Evolutionary conservation across 192 early-diverging fungal genomes (phyloP).

Genomic region (Funneliformis mosseae): DNA sequence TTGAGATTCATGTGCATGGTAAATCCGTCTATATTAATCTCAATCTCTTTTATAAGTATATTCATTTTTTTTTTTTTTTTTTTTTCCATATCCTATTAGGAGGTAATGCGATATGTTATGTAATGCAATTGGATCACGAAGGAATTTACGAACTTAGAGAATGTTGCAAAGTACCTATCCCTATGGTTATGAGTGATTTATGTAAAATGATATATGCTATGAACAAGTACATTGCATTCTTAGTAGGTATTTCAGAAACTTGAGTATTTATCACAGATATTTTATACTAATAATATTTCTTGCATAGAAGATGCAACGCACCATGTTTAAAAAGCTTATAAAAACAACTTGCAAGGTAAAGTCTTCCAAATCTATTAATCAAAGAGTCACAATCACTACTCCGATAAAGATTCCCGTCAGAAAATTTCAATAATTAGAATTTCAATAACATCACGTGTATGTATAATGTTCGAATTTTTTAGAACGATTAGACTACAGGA

Average conservation of each 20-base stretch:
- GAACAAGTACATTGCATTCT: slow-evolving; percentile 9
- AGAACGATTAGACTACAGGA: too few relatives aligned
- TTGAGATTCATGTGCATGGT: neutral
- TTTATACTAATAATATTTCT: neutral
- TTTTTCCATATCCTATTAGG: slow-evolving; percentile 5
- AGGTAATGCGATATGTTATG: neutral
- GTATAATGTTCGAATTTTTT: too few relatives aligned
- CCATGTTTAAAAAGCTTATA: neutral
- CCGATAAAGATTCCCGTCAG: neutral
- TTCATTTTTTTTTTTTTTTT: neutral
- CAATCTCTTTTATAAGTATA: neutral
- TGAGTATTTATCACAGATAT: neutral
- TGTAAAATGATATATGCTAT: neutral
- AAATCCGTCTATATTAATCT: slow-evolving; percentile 5
- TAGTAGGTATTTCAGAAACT: neutral
- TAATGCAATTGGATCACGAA: neutral
- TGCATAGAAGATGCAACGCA: neutral
- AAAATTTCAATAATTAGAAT: neutral
- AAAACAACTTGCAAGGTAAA: neutral
- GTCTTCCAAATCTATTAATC: neutral
- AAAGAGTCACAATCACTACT: neutral
- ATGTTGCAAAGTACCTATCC: slow-evolving; percentile 2
- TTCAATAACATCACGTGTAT: too few relatives aligned
- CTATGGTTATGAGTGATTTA: slow-evolving; percentile 2
- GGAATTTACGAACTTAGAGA: slow-evolving; percentile 4